phyloP scores from a whole-genome alignment of 2,329 filamentous ascomycete species.

The Phialophora chinensis region DNA sequence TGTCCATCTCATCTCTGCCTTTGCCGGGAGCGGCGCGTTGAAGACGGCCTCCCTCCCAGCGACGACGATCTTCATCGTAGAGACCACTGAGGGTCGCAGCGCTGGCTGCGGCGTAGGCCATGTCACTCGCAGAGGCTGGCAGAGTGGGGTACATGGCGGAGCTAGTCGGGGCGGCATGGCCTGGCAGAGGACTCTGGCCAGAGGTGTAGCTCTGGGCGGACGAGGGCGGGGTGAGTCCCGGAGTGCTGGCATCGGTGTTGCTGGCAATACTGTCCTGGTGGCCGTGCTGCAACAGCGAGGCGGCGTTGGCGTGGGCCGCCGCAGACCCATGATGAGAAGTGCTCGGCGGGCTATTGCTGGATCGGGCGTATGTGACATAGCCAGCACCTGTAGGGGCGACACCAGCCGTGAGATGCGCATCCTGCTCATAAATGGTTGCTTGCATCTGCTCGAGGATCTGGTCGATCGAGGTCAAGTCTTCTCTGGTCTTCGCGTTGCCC shows the following conservation, averaged over 20 bases:
- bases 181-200: slow-evolving; percentile 62
- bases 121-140: slow-evolving; percentile 64
- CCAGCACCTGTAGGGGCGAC: slow-evolving; percentile 76
- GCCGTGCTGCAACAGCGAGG: slow-evolving; percentile 34
- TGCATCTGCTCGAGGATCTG: slow-evolving; percentile 96
- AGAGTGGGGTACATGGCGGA: slow-evolving; percentile 67
- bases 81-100: slow-evolving; percentile 65
- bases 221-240: slow-evolving; percentile 67
- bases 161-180: slow-evolving; percentile 39
- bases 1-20: slow-evolving; percentile 48
- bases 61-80: slow-evolving; percentile 66
- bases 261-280: slow-evolving; percentile 43
- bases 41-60: slow-evolving; percentile 66
- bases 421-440: slow-evolving; percentile 91
- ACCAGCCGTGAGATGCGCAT: slow-evolving; percentile 79
- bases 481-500: slow-evolving; percentile 88
- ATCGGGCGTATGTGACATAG: slow-evolving; percentile 62
- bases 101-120: slow-evolving; percentile 61
- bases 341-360: slow-evolving; percentile 61
- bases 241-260: slow-evolving; percentile 58
- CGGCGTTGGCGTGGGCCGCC: slow-evolving; percentile 47
- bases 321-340: slow-evolving; percentile 48
- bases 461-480: slow-evolving; percentile 90
- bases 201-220: slow-evolving; percentile 68
- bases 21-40: slow-evolving; percentile 59